Base-by-base conservation (phyloP, 768 basidiomycete genomes). In the Leccinellum albellum region DNA sequence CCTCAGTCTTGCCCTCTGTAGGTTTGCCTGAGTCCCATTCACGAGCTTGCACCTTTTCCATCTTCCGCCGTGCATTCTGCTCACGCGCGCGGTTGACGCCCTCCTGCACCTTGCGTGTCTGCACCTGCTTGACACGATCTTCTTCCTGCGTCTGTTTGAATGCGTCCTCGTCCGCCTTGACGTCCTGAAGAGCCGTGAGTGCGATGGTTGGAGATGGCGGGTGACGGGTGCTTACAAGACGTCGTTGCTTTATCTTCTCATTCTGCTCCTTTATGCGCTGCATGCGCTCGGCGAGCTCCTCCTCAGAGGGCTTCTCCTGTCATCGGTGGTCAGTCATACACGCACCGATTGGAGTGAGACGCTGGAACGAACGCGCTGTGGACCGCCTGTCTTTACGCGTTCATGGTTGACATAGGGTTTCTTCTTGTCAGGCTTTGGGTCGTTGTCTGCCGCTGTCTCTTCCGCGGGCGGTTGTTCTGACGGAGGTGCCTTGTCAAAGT, bases 11-110 rank as follows among this genome's bases (percentile, higher is more conserved):
- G 26, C 58, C 61, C 12, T 48, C 55, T 1, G 54, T 29, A 7
- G 77, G 70, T 64, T 93, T 93, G 20, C 83, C 88, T 28, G 88
- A 86, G 69, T 93, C 91, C 91, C 91, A 93, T 75, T 93, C 91
- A 15, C 91, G 82, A 61, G 74, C 84, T 64, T 83, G 83, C 23
- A 84, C 79, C 75, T 87, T 90, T n/a, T 88, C 88, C 80, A 91
- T 77, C 75, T 93, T 93, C 33, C 87, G 78, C 63, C 82, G 83
- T 53, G 89, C 89, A 61, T 88, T 90, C 74, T 88, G 83, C 65
- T 89, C 88, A 28, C 90, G 84, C 32, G 87, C 80, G 28, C 80
- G 81, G 68, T 92, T 78, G 57, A 92, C 76, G 32, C 77, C 77
- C 58, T 85, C 82, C 71, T 92, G 91, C 37, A 87, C 79, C 66